Base-by-base conservation (phyloP, 768 basidiomycete genomes). In the Termitomyces sp. region DNA sequence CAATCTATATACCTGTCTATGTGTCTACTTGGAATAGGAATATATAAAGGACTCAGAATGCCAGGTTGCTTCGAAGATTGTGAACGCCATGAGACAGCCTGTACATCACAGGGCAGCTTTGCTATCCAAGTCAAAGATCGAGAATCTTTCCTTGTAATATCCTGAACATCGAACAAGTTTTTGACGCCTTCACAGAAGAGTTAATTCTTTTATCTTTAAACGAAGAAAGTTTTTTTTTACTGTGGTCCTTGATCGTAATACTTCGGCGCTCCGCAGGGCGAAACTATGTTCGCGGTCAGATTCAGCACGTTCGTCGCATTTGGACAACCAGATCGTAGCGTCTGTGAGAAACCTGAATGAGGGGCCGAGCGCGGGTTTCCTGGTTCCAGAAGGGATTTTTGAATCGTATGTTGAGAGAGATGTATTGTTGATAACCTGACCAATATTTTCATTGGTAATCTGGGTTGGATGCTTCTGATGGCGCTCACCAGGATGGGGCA, bases 271-370 rank as follows among this genome's bases (percentile, higher is more conserved):
- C 45, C 76, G 73, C 13, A 65, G 45, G 20, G 62, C 65, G 55
- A 60, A 63, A 51, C 52, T 59, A 40, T 56, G 58, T 47, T 60
- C 66, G 51, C 50, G 44, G 26, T 71, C 67, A 14, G 49, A 33
- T 3, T 52, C 60, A 22, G 52, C 18, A 16, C 62, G 22, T 33
- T 60, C 63, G 10, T 61, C 55, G 2, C 60, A 63, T 33, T 63
- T 70, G 10, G 79, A 74, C 10, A 90, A 72, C 89, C 89, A 92
- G n/a, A 92, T 62, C 0, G 86, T 88, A 16, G 81, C 83, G 63
- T 92, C 90, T 2, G 84, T 81, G 67, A 90, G 70, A 68, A 82
- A 88, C 7, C 85, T 74, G 59, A 92, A 92, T 1, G 88, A 86
- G 1, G 89, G 84, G 0, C 90, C 90, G 14, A 92, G 74, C 0